These are phyloP conservation scores for Choricystis sp. DNA, from an alignment of 139 green algal genomes.

Conservation along the genomic window DNA sequence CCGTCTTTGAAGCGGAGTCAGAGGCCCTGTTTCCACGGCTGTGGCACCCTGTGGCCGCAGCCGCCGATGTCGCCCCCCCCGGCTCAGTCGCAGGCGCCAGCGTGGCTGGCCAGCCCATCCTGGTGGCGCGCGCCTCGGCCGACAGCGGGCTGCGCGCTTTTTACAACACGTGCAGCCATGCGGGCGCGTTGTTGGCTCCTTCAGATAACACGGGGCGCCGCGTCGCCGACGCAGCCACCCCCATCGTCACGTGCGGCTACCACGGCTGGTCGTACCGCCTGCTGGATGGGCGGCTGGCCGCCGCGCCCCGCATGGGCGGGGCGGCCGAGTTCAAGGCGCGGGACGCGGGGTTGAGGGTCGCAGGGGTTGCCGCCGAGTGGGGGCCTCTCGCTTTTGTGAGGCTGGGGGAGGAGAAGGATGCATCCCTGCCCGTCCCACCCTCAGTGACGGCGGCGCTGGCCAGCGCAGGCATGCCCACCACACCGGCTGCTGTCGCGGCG, in stretches of 20 bases:
- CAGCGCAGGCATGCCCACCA: background rate
- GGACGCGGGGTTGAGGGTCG: constrained; percentile 20
- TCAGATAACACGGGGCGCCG: too few species aligned
- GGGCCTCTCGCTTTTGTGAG: too few species aligned
- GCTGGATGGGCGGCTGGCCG: constrained; percentile 20
- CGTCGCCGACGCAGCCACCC: too few species aligned
- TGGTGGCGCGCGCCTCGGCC: constrained; percentile 13
- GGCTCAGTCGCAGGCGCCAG: constrained; percentile 13
- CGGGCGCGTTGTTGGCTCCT: too few species aligned
- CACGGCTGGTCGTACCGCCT: constrained; percentile 45
- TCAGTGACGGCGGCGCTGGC: too few species aligned
- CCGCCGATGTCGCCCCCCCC: constrained; percentile 4
- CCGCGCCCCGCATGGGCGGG: constrained; percentile 26
- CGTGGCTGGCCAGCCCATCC: constrained; percentile 10
- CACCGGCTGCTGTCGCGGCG: background rate
- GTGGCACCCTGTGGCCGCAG: constrained; percentile 21
- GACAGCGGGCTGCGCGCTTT: constrained; percentile 25
- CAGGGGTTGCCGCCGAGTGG: too few species aligned
- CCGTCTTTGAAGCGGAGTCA: constrained; percentile 9
- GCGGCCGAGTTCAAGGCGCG: constrained; percentile 27
- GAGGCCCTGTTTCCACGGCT: constrained; percentile 11
- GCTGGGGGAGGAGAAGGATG: too few species aligned
- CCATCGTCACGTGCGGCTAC: constrained; percentile 40
- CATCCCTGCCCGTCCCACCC: too few species aligned
- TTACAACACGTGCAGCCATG: constrained; percentile 26